Conservation (phyloP, 495 filamentous ascomycete species). For the Talaromyces stipitatus region DNA sequence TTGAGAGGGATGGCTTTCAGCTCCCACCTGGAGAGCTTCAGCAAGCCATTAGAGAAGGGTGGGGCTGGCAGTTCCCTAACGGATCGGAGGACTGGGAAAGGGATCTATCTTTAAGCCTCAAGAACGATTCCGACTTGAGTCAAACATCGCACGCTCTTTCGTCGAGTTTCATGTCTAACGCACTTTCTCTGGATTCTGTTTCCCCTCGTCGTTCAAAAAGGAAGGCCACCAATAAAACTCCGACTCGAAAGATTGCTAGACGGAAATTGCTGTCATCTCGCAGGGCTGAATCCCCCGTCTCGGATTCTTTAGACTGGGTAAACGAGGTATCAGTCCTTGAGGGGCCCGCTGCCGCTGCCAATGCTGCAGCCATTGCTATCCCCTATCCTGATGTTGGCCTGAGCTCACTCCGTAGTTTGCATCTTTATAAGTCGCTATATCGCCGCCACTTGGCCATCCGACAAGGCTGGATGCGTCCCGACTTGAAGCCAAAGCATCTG, state of each 20-base stretch:
- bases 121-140: conserved; percentile 25
- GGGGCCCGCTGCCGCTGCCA: conserved; percentile 80
- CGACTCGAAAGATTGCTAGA: conserved; percentile 45
- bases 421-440: conserved; percentile 95
- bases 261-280: conserved; percentile 43
- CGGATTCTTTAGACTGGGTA: conserved; percentile 35
- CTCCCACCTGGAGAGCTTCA: conserved; percentile 79
- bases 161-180: neutral
- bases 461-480: conserved; percentile 79
- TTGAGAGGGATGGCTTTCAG: conserved; percentile 73
- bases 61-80: conserved; percentile 94
- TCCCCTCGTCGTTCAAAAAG: conserved; percentile 42
- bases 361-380: conserved; percentile 69
- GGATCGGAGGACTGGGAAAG: conserved; percentile 68
- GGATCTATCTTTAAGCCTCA: conserved; percentile 56
- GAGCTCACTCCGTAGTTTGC: conserved; percentile 67
- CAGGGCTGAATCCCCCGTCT: conserved; percentile 20
- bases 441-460: conserved; percentile 84
- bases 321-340: conserved; percentile 45
- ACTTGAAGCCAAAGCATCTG: conserved; percentile 83
- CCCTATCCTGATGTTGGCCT: conserved; percentile 77
- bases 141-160: neutral
- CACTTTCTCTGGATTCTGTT: conserved; percentile 10
- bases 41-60: conserved; percentile 83
- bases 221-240: conserved; percentile 40